Conservation (phyloP, 352 stramenopile species). For the Thalassiosira exigua region DNA sequence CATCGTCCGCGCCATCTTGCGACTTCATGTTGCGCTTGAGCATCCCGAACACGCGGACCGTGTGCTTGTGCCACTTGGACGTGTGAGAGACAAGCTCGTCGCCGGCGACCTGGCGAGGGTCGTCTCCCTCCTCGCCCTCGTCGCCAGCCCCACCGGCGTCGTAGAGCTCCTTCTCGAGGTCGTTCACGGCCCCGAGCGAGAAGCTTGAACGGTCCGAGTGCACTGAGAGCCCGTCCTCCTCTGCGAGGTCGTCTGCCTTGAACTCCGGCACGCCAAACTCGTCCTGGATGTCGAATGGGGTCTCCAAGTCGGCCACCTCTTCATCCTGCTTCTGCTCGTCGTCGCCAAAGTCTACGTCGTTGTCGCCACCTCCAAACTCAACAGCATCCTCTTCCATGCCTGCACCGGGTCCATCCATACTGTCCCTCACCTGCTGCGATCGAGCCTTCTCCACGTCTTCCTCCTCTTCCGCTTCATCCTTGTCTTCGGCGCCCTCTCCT, state of each 20-base stretch:
- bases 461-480: constrained; percentile 44
- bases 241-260: constrained; percentile 45
- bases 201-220: constrained; percentile 53
- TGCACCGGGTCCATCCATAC: constrained; percentile 41
- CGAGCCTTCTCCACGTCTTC: constrained; percentile 48
- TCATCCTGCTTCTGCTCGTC: constrained; percentile 40
- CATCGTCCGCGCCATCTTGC: constrained; percentile 44
- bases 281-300: constrained; percentile 51
- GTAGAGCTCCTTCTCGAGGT: constrained; percentile 68
- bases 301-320: constrained; percentile 26
- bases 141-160: too few relatives aligned
- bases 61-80: constrained; percentile 98
- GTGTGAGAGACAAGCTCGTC: constrained; percentile 72
- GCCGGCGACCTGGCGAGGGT: constrained; percentile 63
- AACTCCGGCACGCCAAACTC: constrained; percentile 46
- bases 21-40: constrained; percentile 71
- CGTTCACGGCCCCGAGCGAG: constrained; percentile 78
- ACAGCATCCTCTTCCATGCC: constrained; percentile 60
- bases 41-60: constrained; percentile 89
- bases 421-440: constrained; percentile 27
- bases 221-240: constrained; percentile 49
- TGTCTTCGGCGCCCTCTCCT: too few relatives aligned
- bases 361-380: constrained; percentile 42
- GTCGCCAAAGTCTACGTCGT: constrained; percentile 48
- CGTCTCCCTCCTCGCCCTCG: constrained; percentile 59